phyloP scores from a whole-genome alignment of 2,329 filamentous ascomycete species.

The Colletotrichum sp. region DNA sequence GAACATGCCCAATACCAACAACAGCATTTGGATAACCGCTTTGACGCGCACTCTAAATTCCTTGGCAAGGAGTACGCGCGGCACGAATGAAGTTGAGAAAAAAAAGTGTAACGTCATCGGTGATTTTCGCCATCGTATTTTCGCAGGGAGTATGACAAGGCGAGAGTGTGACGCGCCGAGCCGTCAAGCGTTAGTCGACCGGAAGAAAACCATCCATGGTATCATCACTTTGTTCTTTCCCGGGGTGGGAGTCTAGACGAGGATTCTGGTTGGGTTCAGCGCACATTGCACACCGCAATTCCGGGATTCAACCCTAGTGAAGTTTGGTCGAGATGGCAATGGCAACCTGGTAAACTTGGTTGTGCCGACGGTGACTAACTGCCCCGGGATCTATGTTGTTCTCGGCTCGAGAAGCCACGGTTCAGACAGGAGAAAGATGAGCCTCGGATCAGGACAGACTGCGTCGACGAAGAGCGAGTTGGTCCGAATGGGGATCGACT shows the following conservation, averaged over 20 bases:
- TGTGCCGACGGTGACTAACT: background rate
- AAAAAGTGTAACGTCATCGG: background rate
- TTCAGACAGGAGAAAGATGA: background rate
- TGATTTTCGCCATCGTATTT: background rate
- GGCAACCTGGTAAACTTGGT: background rate
- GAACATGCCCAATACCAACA: background rate
- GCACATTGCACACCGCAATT: background rate
- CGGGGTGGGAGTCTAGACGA: background rate
- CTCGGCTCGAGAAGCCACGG: background rate
- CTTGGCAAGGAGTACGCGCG: background rate
- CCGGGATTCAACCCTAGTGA: background rate
- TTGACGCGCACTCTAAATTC: background rate
- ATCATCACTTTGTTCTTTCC: background rate
- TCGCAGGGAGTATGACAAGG: background rate
- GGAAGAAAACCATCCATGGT: background rate
- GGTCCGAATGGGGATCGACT: background rate
- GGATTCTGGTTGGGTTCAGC: background rate
- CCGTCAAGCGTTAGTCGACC: background rate
- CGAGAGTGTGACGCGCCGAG: background rate
- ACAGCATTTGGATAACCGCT: background rate
- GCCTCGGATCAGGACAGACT: background rate
- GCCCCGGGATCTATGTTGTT: background rate
- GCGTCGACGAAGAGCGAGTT: background rate
- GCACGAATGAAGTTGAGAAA: background rate
- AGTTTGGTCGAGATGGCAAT: background rate